Evolutionary conservation across 179 eudicot genomes (phyloP).

Genomic region (Camellia oleifera): DNA sequence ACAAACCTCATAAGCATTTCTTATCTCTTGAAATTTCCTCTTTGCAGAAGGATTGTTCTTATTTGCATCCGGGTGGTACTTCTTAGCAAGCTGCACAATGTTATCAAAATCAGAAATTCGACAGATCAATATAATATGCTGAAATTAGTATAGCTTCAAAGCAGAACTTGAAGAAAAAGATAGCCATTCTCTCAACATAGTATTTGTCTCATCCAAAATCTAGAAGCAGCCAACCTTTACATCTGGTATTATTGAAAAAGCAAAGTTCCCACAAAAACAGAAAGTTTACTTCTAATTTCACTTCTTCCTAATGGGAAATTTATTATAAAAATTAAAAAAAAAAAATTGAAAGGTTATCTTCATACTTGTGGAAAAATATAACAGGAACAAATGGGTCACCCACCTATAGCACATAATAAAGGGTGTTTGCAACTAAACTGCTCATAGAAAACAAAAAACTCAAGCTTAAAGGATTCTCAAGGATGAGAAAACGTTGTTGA

Average conservation of each 20-base stretch:
- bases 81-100: slow-evolving; percentile 76
- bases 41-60: slow-evolving; percentile 75
- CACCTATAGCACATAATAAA: no score
- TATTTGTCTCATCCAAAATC: neutral
- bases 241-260: neutral
- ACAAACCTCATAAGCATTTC: slow-evolving; percentile 96
- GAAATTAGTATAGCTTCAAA: neutral
- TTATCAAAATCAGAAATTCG: slow-evolving; percentile 3
- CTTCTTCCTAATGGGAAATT: no score
- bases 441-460: no score
- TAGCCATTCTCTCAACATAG: neutral
- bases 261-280: neutral
- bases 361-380: neutral
- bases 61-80: slow-evolving; percentile 90
- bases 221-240: neutral
- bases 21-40: slow-evolving; percentile 92
- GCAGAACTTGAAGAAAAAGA: neutral
- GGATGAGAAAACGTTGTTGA: no score
- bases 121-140: neutral
- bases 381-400: neutral
- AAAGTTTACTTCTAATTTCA: neutral
- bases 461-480: no score
- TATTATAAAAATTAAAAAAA: no score
- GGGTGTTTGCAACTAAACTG: no score
- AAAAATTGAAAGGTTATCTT: neutral